Evolutionary conservation across 1,284 basidiomycete species (phyloP).

Genomic region (Puccinia coronata): DNA sequence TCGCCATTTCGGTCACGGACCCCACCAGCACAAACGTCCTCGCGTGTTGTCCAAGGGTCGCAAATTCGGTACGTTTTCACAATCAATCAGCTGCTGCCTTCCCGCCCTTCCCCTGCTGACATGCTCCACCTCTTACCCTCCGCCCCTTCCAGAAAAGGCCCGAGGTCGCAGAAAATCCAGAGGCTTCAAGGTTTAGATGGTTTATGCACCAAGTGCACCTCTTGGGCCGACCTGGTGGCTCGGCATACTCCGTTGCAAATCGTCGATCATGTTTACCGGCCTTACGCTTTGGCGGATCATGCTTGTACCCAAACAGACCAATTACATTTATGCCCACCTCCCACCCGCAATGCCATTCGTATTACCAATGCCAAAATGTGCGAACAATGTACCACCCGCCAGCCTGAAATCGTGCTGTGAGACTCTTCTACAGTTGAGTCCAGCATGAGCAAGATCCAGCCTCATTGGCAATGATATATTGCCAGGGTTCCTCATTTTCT

Average conservation of each 20-base stretch:
- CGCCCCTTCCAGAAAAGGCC: slow-evolving; percentile 60
- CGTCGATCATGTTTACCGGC: not conserved
- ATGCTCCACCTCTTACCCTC: not conserved
- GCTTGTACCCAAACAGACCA: not conserved
- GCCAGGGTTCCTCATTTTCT: no score
- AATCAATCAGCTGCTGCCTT: not conserved
- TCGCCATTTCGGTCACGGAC: slow-evolving; percentile 49
- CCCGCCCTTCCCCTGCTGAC: not conserved
- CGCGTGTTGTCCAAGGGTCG: slow-evolving; percentile 91
- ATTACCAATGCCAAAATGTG: no score
- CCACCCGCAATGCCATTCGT: not conserved
- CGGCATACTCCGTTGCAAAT: not conserved
- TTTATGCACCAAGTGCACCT: not conserved
- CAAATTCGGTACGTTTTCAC: slow-evolving; percentile 64
- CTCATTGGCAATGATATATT: no score
- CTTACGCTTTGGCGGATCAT: not conserved
- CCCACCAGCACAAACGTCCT: slow-evolving; percentile 75
- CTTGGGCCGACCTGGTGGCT: not conserved
- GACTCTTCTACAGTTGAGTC: no score
- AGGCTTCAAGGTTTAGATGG: slow-evolving; percentile 58
- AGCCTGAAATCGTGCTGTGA: no score
- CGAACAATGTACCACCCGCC: no score
- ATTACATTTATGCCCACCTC: not conserved
- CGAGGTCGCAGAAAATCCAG: slow-evolving; percentile 62
- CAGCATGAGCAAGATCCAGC: no score